These are phyloP conservation scores for Eucalyptus shirleyi DNA, from an alignment of 345 rosid species.

Conservation along the genomic window DNA sequence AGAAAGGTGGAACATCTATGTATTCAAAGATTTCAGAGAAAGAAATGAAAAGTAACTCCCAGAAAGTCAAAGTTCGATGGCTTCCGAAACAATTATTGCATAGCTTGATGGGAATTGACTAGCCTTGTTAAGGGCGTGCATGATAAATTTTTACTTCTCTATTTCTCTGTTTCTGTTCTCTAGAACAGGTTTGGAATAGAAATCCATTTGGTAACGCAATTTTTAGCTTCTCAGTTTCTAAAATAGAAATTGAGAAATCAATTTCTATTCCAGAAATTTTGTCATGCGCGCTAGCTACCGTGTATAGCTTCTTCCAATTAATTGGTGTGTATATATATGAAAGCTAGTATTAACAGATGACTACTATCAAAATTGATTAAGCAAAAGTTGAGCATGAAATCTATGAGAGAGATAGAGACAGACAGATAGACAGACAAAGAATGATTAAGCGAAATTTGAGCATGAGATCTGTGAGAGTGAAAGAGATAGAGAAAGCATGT, in stretches of 20 bases:
- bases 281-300: rapidly evolving
- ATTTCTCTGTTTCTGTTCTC: no score
- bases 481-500: not conserved
- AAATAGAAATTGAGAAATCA: no score
- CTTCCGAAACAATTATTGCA: not conserved
- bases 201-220: no score
- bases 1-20: not conserved
- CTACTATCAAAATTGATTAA: not conserved
- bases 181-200: rapidly evolving
- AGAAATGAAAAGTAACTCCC: not conserved
- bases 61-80: not conserved
- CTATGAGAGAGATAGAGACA: not conserved
- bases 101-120: not conserved
- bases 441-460: not conserved
- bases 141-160: no score
- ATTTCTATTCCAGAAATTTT: no score
- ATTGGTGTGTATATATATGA: not conserved
- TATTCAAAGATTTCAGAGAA: not conserved
- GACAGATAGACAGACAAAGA: not conserved
- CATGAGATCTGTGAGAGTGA: not conserved
- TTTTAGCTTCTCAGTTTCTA: no score
- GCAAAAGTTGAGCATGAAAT: not conserved
- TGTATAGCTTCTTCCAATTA: not conserved
- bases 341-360: not conserved
- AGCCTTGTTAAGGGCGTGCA: not conserved